Evolutionary conservation across 2,329 filamentous ascomycete genomes (phyloP).

Genomic region (Penicillium sp.): DNA sequence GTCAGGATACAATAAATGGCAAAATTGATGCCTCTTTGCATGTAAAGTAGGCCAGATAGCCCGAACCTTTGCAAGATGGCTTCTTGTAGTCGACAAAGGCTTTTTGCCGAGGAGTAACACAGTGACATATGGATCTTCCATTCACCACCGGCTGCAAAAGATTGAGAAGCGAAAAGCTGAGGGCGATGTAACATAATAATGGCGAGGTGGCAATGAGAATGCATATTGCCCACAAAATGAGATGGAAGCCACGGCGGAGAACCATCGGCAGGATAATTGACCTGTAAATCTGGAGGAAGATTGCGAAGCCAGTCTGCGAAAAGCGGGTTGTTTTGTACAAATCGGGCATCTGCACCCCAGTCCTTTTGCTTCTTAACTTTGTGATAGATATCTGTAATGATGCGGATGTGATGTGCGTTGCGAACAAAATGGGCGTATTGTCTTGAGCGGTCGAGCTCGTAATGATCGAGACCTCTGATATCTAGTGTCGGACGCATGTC

Average conservation of each 20-base stretch:
- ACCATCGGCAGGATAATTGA: slow-evolving; percentile 75
- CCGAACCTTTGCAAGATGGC: slow-evolving; percentile 74
- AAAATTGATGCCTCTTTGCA: slow-evolving; percentile 93
- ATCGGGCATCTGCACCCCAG: slow-evolving; percentile 83
- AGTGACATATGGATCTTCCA: slow-evolving; percentile 89
- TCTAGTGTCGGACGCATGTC: slow-evolving; percentile 69
- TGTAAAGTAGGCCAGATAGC: slow-evolving; percentile 77
- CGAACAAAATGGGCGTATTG: slow-evolving; percentile 81
- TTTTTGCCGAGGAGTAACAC: slow-evolving; percentile 81
- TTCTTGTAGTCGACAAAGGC: slow-evolving; percentile 83
- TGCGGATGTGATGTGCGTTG: slow-evolving; percentile 73
- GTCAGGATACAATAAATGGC: slow-evolving; percentile 90
- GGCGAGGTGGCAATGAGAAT: slow-evolving; percentile 82
- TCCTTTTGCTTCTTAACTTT: slow-evolving; percentile 74
- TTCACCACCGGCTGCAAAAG: slow-evolving; percentile 65
- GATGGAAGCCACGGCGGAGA: slow-evolving; percentile 81
- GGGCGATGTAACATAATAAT: slow-evolving; percentile 86
- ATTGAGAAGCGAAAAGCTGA: slow-evolving; percentile 76
- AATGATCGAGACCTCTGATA: slow-evolving; percentile 66
- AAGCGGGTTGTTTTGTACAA: slow-evolving; percentile 74
- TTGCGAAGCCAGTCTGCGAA: slow-evolving; percentile 74
- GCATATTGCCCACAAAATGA: slow-evolving; percentile 84
- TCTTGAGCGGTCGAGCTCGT: slow-evolving; percentile 74
- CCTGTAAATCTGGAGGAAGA: slow-evolving; percentile 73
- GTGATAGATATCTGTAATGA: slow-evolving; percentile 72